These are phyloP conservation scores for Botrytis byssoidea DNA, from an alignment of 2,329 filamentous ascomycete species.

Conservation along the genomic window DNA sequence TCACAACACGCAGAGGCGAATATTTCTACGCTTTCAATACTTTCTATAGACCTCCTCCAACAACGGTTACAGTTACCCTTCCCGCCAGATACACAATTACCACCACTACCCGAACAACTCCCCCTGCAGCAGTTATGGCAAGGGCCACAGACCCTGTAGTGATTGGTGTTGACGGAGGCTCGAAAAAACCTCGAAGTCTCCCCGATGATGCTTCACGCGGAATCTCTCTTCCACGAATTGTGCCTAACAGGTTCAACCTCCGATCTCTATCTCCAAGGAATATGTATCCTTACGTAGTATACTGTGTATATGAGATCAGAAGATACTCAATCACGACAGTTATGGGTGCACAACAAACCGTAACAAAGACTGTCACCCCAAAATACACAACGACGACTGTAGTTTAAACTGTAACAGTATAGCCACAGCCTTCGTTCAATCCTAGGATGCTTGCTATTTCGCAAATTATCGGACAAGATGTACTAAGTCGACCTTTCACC, in stretches of 20 bases:
- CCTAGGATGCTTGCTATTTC: background rate
- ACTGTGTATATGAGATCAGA: background rate
- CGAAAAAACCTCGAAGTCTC: background rate
- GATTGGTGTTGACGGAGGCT: background rate
- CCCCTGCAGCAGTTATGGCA: accelerated
- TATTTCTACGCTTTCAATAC: background rate
- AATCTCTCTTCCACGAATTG: background rate
- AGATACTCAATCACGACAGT: background rate
- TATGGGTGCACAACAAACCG: background rate
- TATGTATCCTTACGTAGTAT: background rate
- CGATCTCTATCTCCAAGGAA: background rate
- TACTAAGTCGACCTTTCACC: background rate
- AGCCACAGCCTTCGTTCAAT: background rate
- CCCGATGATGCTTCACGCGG: background rate
- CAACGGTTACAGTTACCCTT: background rate
- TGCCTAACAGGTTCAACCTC: background rate
- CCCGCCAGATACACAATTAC: background rate
- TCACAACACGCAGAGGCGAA: background rate
- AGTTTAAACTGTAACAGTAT: background rate
- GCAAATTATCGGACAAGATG: background rate
- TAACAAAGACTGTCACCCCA: background rate
- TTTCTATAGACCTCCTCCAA: background rate
- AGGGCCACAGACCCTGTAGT: background rate
- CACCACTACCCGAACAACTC: background rate
- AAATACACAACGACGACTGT: background rate